phyloP scores from a whole-genome alignment of 108 stramenopile species.

The Cylindrotheca fusiformis region DNA sequence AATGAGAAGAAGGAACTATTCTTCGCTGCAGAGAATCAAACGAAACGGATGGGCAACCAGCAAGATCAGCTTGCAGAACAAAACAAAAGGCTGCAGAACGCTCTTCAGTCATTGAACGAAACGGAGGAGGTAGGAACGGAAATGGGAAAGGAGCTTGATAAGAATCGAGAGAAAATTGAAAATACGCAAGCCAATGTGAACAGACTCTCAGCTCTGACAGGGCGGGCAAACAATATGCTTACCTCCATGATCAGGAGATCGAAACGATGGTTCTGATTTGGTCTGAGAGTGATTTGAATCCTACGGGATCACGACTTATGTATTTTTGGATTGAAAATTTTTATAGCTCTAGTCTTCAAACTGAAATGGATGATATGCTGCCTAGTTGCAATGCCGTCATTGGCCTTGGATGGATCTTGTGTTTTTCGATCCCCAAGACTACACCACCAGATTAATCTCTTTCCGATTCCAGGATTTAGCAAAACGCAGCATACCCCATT shows the following conservation, averaged over 20 bases:
- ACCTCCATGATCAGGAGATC: neutral
- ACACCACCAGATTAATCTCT: too few relatives aligned
- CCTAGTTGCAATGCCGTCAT: too few relatives aligned
- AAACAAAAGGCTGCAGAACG: constrained; percentile 8
- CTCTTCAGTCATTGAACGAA: constrained; percentile 4
- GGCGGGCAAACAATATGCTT: constrained; percentile 5
- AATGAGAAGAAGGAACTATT: constrained; percentile 5
- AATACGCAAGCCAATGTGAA: constrained; percentile 5
- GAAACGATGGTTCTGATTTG: neutral
- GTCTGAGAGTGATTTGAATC: too few relatives aligned
- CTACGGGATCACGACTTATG: too few relatives aligned
- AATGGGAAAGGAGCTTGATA: constrained; percentile 10
- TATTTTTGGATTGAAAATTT: too few relatives aligned
- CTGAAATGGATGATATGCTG: too few relatives aligned
- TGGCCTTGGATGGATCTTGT: too few relatives aligned
- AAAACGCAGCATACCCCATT: too few relatives aligned
- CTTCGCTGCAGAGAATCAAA: neutral
- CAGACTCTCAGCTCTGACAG: constrained; percentile 6
- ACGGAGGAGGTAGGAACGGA: constrained; percentile 12
- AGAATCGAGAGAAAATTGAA: constrained; percentile 9
- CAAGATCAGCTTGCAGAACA: constrained; percentile 3
- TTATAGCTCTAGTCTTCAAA: too few relatives aligned
- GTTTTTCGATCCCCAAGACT: too few relatives aligned
- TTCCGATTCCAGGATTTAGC: too few relatives aligned
- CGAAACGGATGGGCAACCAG: neutral